Conservation (phyloP, 1,139 yeast genomes). For the Saccharomyces hybrid region DNA sequence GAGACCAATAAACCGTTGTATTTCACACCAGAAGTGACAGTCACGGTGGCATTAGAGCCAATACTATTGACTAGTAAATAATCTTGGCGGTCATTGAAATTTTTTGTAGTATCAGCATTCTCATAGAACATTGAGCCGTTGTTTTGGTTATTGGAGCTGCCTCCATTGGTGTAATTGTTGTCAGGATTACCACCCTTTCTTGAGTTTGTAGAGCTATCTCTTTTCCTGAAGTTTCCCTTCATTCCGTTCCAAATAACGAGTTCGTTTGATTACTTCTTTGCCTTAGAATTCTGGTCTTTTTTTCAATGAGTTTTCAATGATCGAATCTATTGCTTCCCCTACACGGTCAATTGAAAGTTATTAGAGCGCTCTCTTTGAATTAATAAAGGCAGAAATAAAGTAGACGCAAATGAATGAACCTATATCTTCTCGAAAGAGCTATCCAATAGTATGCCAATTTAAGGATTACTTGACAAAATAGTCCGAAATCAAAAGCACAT, state of each 20-base stretch:
- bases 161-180: background rate
- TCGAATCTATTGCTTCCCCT: background rate
- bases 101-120: conserved; percentile 22
- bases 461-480: background rate
- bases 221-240: conserved; percentile 16
- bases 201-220: background rate
- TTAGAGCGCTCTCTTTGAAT: background rate
- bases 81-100: conserved; percentile 43
- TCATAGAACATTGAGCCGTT: conserved; percentile 17
- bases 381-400: background rate
- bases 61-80: conserved; percentile 46
- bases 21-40: conserved; percentile 55
- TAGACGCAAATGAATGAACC: background rate
- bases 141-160: conserved; percentile 1
- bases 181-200: background rate
- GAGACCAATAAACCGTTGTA: conserved; percentile 52
- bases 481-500: background rate
- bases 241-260: conserved; percentile 4
- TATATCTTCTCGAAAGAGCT: background rate
- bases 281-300: background rate
- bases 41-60: conserved; percentile 50
- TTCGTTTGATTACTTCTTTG: background rate
- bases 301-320: background rate
- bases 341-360: background rate
- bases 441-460: background rate